Base-by-base conservation (phyloP, 495 filamentous ascomycete genomes). In the Cladorrhinum samala region DNA sequence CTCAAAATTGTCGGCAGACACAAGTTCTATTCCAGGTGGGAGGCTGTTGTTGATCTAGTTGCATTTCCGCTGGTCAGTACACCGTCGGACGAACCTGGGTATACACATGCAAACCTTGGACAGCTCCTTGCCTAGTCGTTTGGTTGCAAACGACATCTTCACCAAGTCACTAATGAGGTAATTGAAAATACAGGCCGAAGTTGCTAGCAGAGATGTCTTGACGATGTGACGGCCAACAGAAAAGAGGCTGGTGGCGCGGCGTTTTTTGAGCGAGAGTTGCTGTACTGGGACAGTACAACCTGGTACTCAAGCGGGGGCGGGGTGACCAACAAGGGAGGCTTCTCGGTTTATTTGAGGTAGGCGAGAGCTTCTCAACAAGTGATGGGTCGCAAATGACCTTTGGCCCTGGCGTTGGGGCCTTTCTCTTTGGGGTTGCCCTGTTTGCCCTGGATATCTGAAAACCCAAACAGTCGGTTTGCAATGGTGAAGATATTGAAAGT, bases 1-100 rank as follows among this genome's bases (percentile, higher is more conserved):
- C 60, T 87, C 79, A 27, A 96, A 79, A 63, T 89, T 83, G 23
- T 93, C 86, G 20, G 89, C 83, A 37, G 83, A 80, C 46, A 89
- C 86, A 46, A 96, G 80, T 47, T 77, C 72, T 60, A 99, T 93
- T 45, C 93, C 93, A 20, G 81, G 80, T 27, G 81, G 81, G 14
- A 83, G 64, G 53, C 63, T 73, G 53, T 69, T 76, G 53, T 75
- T 68, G 46, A 83, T 80, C 79, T 83, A 56, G 24, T 23, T n/a
- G 24, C 21, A 2, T 45, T 14, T 23, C 20, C 53, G 23, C 46
- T 46, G 27, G 19, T 16, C 11, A n/a, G n/a, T n/a, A n/a, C n/a
- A n/a, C n/a, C n/a, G n/a, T n/a, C n/a, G n/a, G n/a, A n/a, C n/a
- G n/a, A n/a, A n/a, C n/a, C n/a, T n/a, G n/a, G n/a, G n/a, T n/a